Evolutionary conservation across 78 protist genomes (phyloP).

Genomic region (Tieghemostelium lacteum): DNA sequence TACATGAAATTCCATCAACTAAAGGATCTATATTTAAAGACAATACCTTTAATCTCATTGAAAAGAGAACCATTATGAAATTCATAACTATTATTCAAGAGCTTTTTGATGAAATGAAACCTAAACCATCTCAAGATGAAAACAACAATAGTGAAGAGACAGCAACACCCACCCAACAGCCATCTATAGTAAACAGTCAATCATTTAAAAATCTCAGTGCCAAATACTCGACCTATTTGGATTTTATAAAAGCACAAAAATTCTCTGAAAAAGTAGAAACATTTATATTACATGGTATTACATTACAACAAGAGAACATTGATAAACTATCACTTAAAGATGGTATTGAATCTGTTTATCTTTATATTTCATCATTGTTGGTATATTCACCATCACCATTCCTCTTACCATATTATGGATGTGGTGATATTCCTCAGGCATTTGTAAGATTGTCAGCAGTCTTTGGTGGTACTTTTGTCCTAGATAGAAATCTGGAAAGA

Average conservation of each 20-base stretch:
- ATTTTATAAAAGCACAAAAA: constrained; percentile 21
- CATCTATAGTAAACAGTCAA: background rate
- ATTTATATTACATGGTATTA: constrained; percentile 56
- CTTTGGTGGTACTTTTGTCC: constrained; percentile 77
- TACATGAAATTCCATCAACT: constrained; percentile 80
- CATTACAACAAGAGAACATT: constrained; percentile 13
- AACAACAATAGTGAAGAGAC: background rate
- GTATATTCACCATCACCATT: constrained; percentile 78
- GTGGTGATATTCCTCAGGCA: constrained; percentile 84
- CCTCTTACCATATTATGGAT: constrained; percentile 76
- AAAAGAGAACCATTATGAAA: constrained; percentile 84
- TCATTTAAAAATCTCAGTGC: background rate
- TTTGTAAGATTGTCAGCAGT: constrained; percentile 84
- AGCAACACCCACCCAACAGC: background rate
- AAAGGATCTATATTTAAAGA: constrained; percentile 72
- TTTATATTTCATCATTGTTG: constrained; percentile 60
- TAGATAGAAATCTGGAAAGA: constrained; percentile 5
- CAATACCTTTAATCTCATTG: constrained; percentile 39
- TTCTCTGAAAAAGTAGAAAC: constrained; percentile 17
- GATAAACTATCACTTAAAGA: constrained; percentile 5
- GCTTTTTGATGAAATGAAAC: background rate
- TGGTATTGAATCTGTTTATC: constrained; percentile 34
- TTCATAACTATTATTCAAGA: constrained; percentile 34
- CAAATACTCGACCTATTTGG: background rate
- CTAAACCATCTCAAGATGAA: background rate